Conservation (phyloP, 1,284 basidiomycete species). For the Ceratobasidium theobromae region DNA sequence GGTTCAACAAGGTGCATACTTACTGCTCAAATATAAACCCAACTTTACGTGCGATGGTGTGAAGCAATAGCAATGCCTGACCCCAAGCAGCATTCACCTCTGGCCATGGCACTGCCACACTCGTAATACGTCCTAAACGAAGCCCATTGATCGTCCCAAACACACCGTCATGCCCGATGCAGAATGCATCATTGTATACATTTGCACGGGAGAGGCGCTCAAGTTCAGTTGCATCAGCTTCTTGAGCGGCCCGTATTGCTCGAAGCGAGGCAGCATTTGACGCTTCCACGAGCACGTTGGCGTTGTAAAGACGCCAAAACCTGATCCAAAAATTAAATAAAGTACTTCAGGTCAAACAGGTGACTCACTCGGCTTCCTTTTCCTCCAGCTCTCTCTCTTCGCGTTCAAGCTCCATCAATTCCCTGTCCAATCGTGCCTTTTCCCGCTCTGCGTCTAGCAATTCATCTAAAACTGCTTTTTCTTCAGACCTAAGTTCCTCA, state of each 20-base stretch:
- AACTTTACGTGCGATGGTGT: constrained; percentile 87
- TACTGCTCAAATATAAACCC: constrained; percentile 85
- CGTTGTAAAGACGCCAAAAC: constrained; percentile 82
- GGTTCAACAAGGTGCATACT: constrained; percentile 37
- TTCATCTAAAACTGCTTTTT: constrained; percentile 68
- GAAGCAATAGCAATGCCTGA: constrained; percentile 86
- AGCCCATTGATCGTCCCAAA: constrained; percentile 98
- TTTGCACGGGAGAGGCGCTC: constrained; percentile 91
- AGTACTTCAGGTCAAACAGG: constrained; percentile 5
- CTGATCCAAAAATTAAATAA: constrained; percentile 46
- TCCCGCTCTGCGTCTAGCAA: constrained; percentile 74
- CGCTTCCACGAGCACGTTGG: constrained; percentile 63
- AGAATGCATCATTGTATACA: constrained; percentile 98
- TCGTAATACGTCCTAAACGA: constrained; percentile 82
- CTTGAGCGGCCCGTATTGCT: constrained; percentile 72
- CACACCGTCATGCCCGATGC: constrained; percentile 91
- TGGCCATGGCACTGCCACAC: constrained; percentile 90
- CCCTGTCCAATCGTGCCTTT: constrained; percentile 69
- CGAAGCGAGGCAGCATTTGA: constrained; percentile 69
- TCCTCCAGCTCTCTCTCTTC: constrained; percentile 75
- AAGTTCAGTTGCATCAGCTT: constrained; percentile 70
- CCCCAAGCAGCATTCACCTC: constrained; percentile 99
- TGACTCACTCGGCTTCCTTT: constrained; percentile 75
- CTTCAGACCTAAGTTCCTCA: constrained; percentile 72
- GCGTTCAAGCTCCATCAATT: constrained; percentile 66